These are phyloP conservation scores for Fusarium falciforme DNA, from an alignment of 2,329 filamentous ascomycete genomes.

Conservation along the genomic window DNA sequence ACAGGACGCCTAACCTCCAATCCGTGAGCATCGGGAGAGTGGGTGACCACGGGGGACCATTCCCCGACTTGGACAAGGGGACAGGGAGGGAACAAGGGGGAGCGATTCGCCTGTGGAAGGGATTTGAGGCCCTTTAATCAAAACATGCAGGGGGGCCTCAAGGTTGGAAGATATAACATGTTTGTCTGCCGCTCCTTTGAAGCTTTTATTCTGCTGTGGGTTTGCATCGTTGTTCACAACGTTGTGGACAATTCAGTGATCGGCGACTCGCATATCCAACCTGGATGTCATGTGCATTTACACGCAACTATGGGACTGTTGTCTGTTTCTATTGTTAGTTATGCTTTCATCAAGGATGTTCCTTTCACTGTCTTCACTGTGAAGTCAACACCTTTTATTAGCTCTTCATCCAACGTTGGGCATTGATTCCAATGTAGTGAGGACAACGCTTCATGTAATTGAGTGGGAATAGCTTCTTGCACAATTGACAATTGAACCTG, in stretches of 20 bases:
- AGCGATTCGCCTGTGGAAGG: constrained; percentile 27
- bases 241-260: neutral
- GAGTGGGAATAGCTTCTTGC: neutral
- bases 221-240: neutral
- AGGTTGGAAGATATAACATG: constrained; percentile 1
- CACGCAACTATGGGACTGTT: neutral
- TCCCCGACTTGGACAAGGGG: constrained; percentile 20
- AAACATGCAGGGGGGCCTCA: constrained; percentile 25
- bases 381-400: neutral
- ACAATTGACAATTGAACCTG: too few species aligned
- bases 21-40: neutral
- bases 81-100: constrained; percentile 15
- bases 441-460: neutral
- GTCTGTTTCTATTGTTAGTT: neutral
- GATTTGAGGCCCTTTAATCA: constrained; percentile 40
- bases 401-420: neutral
- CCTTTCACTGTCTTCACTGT: neutral
- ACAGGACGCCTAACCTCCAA: neutral
- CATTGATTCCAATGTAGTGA: neutral
- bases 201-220: neutral
- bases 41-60: neutral
- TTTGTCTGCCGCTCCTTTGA: neutral
- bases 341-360: neutral
- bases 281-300: neutral
- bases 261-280: neutral